A percentile compares a stretch with the other conserved stretches of the same genome.
These are phyloP conservation scores for Carallia pectinifolia DNA, from an alignment of 345 rosid genomes.

Conservation along the genomic window DNA sequence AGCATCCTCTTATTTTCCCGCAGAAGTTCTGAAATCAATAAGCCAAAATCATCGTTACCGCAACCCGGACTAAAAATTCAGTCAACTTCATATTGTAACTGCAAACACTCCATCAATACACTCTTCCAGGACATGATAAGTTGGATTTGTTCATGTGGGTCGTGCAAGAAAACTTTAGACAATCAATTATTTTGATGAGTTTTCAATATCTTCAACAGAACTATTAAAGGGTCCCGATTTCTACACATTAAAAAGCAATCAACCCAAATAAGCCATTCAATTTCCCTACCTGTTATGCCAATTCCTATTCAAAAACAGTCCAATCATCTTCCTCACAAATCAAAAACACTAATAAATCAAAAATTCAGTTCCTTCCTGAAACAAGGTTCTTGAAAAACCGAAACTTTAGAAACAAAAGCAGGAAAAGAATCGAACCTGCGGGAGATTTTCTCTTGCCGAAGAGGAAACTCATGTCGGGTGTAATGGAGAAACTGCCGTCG, in stretches of 20 bases:
- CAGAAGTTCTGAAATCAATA: constrained; percentile 61
- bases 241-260: too few species aligned
- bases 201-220: too few species aligned
- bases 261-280: too few species aligned
- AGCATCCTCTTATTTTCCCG: constrained; percentile 96
- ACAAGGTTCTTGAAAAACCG: not conserved
- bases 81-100: too few species aligned
- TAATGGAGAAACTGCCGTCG: not conserved
- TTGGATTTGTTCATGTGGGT: too few species aligned
- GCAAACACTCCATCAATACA: too few species aligned
- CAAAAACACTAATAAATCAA: not conserved
- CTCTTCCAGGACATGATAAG: too few species aligned
- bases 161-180: too few species aligned
- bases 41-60: not conserved
- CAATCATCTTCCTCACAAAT: not conserved
- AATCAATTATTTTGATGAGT: too few species aligned
- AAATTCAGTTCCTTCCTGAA: not conserved
- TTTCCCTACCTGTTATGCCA: not conserved
- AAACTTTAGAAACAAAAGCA: not conserved
- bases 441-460: constrained; percentile 75
- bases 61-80: not conserved
- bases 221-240: too few species aligned
- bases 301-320: too few species aligned
- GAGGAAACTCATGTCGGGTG: constrained; percentile 61
- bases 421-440: constrained; percentile 43